Evolutionary conservation across 2,329 filamentous ascomycete genomes (phyloP), one percentile per base, ranked within the genome.

Genomic region (Claviceps monticola): DNA sequence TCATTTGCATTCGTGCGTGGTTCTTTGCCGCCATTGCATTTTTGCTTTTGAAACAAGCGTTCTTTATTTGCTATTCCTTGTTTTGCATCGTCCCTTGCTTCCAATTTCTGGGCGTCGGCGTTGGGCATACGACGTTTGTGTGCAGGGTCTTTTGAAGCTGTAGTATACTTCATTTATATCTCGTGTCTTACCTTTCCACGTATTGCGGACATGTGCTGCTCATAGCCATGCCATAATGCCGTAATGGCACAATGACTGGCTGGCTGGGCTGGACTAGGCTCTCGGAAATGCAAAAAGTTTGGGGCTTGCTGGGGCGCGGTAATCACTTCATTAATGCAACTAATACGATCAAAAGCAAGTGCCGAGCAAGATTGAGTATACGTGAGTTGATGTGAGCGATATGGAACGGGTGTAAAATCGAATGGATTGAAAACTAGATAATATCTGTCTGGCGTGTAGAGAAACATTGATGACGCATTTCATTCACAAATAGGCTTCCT

Each of bases 31-130:
- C 16, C 23, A 46, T 46, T 46, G 26, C 17, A 48, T 26, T 14
- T n/a, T 39, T 34, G 6, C 21, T 29, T 19, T 23, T 45, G 48
- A 17, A 37, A 37, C 39, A 16, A 5, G 26, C 13, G 16, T 44
- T 21, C 29, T 36, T 26, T 5, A 37, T 42, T 11, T 29, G 26
- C 8, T 13, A 44, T 45, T 5, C 17, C 26, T 50, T 21, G 7
- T n/a, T n/a, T 8, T 44, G 16, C 26, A 14, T 29, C 11, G 4
- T 14, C 41, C 5, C 14, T 48, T 51, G 41, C 26, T 17, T 5
- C 21, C 14, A 29, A 34, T 34, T 38, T 51, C 23, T 46, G 13
- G 50, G 54, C 52, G 52, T 49, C 49, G 52, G 54, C 47, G 50
- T 50, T 52, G 29, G 21, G 21, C 21, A 42, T 26, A 44, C 4